These are phyloP conservation scores for Verticillium longisporum DNA, from an alignment of 2,329 filamentous ascomycete genomes.

Conservation along the genomic window DNA sequence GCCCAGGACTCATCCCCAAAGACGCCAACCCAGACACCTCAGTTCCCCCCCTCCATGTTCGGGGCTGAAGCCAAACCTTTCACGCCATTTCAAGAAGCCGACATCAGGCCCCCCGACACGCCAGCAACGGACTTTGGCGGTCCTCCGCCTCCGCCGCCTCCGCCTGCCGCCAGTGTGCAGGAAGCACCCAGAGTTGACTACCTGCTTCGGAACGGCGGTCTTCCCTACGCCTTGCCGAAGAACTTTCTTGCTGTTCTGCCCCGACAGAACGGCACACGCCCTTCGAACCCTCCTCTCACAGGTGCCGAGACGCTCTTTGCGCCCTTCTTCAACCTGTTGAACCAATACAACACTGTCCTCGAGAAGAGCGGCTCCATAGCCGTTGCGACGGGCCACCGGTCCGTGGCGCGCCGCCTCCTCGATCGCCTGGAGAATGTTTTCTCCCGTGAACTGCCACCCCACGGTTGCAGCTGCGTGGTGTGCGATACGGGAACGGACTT, in stretches of 20 bases:
- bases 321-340: slow-evolving; percentile 74
- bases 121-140: slow-evolving; percentile 28
- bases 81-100: slow-evolving; percentile 26
- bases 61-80: slow-evolving; percentile 25
- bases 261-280: slow-evolving; percentile 46
- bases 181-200: slow-evolving; percentile 85
- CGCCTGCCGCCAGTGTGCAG: slow-evolving; percentile 62
- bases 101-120: slow-evolving; percentile 29
- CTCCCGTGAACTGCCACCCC: slow-evolving; percentile 79
- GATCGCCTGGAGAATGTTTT: slow-evolving; percentile 93
- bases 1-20: slow-evolving; percentile 51
- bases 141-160: slow-evolving; percentile 54
- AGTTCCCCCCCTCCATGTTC: slow-evolving; percentile 40
- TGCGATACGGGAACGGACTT: slow-evolving; percentile 60
- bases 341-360: slow-evolving; percentile 80
- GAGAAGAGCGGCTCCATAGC: slow-evolving; percentile 81
- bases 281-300: slow-evolving; percentile 57
- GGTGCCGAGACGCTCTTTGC: slow-evolving; percentile 72
- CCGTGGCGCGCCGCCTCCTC: slow-evolving; percentile 81
- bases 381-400: slow-evolving; percentile 90
- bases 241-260: slow-evolving; percentile 63
- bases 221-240: slow-evolving; percentile 65
- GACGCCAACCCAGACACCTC: slow-evolving; percentile 50
- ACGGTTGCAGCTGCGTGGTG: slow-evolving; percentile 82
- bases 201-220: slow-evolving; percentile 79